phyloP scores from a whole-genome alignment of 805 yeast genomes.

The Saturnispora halmiae region DNA sequence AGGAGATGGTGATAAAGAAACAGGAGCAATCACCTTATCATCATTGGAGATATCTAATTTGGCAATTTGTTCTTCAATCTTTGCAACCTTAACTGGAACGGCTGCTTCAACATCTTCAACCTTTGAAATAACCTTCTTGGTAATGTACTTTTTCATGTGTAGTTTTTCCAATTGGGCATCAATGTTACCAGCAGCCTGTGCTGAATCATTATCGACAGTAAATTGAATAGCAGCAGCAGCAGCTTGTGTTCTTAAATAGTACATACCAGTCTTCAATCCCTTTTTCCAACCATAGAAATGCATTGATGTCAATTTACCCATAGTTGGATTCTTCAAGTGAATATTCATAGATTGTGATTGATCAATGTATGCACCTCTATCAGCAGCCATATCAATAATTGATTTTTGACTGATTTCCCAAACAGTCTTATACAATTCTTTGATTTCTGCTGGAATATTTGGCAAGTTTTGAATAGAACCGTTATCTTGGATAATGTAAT shows the following conservation, averaged over 20 bases:
- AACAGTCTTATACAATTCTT: slow-evolving; percentile 48
- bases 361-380: slow-evolving; percentile 71
- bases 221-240: slow-evolving; percentile 97
- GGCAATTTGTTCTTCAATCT: slow-evolving; percentile 10
- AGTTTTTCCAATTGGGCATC: slow-evolving; percentile 26
- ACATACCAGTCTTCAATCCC: slow-evolving; percentile 99
- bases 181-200: slow-evolving; percentile 22
- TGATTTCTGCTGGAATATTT: slow-evolving; percentile 45
- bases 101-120: slow-evolving; percentile 25
- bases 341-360: slow-evolving; percentile 94
- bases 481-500: slow-evolving; percentile 45
- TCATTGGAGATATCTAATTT: slow-evolving; percentile 23
- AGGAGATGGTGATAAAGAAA: slow-evolving; percentile 1
- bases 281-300: slow-evolving; percentile 99
- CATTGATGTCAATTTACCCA: slow-evolving; percentile 97
- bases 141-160: slow-evolving; percentile 29
- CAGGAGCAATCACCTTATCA: neutral
- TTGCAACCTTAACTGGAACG: slow-evolving; percentile 8
- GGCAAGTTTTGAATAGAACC: slow-evolving; percentile 51
- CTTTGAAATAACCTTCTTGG: slow-evolving; percentile 22
- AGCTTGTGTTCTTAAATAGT: slow-evolving; percentile 95
- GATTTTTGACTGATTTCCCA: slow-evolving; percentile 55
- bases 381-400: slow-evolving; percentile 59
- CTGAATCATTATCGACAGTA: slow-evolving; percentile 53
- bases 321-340: slow-evolving; percentile 85